phyloP scores from a whole-genome alignment of 208 protist genomes.

The Tritrichomonas foetus region DNA sequence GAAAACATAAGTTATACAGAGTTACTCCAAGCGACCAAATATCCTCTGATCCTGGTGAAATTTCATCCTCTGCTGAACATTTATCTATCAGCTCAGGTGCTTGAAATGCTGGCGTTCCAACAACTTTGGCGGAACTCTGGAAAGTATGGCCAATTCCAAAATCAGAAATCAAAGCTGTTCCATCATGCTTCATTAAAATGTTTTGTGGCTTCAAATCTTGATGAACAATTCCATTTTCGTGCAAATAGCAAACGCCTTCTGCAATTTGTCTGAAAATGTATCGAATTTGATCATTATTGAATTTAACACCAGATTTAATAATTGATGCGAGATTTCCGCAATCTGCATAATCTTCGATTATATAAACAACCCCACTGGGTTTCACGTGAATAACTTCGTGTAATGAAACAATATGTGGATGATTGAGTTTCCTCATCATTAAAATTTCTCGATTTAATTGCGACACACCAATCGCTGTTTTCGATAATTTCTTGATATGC shows the following conservation, averaged over 20 bases:
- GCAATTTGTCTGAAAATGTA: neutral
- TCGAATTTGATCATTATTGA: neutral
- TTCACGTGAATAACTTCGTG: neutral
- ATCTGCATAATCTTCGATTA: neutral
- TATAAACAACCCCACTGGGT: neutral
- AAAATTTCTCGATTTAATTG: neutral
- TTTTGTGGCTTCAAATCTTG: slow-evolving; percentile 23
- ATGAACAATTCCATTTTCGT: neutral
- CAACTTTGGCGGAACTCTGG: neutral
- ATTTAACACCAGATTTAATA: neutral
- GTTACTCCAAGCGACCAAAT: slow-evolving; percentile 13
- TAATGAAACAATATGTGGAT: neutral
- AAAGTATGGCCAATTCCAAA: slow-evolving; percentile 18
- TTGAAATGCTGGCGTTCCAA: slow-evolving; percentile 4
- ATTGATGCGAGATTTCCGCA: neutral
- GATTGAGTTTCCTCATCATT: neutral
- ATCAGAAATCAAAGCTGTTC: neutral
- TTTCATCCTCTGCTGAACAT: neutral
- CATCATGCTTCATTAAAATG: neutral
- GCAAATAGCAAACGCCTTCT: neutral
- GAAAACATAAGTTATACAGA: neutral
- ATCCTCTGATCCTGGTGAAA: neutral
- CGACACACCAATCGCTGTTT: neutral
- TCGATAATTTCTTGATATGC: neutral
- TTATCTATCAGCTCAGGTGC: neutral